phyloP scores from a whole-genome alignment of 352 stramenopile species.

The Globisporangium acanthophoron region DNA sequence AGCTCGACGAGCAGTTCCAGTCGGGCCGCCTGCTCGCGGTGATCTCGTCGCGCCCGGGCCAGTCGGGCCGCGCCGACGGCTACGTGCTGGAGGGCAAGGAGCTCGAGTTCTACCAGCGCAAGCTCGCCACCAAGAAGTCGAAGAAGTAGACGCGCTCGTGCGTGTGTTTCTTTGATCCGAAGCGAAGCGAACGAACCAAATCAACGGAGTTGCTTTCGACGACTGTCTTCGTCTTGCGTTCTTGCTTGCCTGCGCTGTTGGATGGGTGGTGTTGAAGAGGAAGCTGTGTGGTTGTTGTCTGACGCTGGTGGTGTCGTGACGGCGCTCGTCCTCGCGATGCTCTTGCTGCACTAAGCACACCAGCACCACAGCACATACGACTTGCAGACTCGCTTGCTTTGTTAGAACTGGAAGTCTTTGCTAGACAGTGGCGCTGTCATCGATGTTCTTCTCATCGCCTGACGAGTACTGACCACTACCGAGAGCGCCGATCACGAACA shows the following conservation, averaged over 20 bases:
- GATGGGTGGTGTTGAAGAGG: too few relatives aligned
- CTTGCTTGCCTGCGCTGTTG: not conserved
- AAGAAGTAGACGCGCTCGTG: conserved; percentile 81
- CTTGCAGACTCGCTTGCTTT: too few relatives aligned
- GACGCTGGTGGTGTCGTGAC: too few relatives aligned
- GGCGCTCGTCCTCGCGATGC: too few relatives aligned
- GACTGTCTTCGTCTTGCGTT: not conserved
- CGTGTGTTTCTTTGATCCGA: conserved; percentile 8
- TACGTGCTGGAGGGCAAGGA: conserved; percentile 99
- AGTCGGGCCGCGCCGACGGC: conserved; percentile 97
- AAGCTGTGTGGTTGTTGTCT: too few relatives aligned
- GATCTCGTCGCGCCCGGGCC: conserved; percentile 97
- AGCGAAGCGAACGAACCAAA: conserved; percentile 13
- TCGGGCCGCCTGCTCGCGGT: conserved; percentile 95
- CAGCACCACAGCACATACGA: too few relatives aligned
- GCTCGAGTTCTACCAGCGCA: conserved; percentile 99
- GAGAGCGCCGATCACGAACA: too few relatives aligned
- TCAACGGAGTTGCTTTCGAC: conserved; percentile 15
- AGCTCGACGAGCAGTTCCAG: conserved; percentile 96
- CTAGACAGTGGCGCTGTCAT: too few relatives aligned
- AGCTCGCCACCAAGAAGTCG: conserved; percentile 98
- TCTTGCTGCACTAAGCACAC: too few relatives aligned
- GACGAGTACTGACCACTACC: too few relatives aligned
- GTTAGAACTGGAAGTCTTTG: too few relatives aligned
- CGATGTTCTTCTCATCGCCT: too few relatives aligned